Base-by-base conservation (phyloP, 2,329 filamentous ascomycete genomes). In the Neofusicoccum parvum region DNA sequence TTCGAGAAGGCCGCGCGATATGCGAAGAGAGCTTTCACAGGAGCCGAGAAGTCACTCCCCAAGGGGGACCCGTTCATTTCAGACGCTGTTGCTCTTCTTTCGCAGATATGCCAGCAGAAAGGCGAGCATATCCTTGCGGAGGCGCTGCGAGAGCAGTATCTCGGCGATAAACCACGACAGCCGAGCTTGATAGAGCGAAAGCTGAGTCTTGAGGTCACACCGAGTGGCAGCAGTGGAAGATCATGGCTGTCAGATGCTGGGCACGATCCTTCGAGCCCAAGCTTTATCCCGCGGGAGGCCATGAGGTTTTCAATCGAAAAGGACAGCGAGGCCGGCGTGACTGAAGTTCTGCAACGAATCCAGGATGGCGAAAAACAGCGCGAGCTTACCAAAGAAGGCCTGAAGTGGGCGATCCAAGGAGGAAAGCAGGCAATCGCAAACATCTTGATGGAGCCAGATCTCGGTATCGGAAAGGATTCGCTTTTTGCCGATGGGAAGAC, bases 21-120 rank as follows among this genome's bases (percentile, higher is more conserved):
- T 15, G 63, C 63, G 10, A 65, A 65, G 34, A 49, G 63, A 34
- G 51, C 63, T 1, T 65, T 58, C 10, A 65, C 46, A 15, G 63
- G 63, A 10, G 50, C 46, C 4, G 63, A 58, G 17, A 58, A 48
- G 34, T 50, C 34, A 6, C 37, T 65, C 2, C 39, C 37, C 5
- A 59, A 59, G 15, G 53, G 34, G 12, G 63, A 65, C 27, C 51
- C 63, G 3, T 43, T 65, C 45, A 34, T 65, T 5, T 58, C 48
- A 17, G 63, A 65, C 12, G 45, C 53, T 7, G 53, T 65, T 11
- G 43, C 51, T 3, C 51, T 65, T 23, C 17, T 65, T 10, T 45
- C 53, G 11, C 63, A 65, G 34, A 59, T 65, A 20, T 65, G 37
- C n/a, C 63, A 65, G 43, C 63, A 65, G 37, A 32, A 36, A 50